Conservation (phyloP, 1,284 basidiomycete genomes). For the Rhizoctonia solani region DNA sequence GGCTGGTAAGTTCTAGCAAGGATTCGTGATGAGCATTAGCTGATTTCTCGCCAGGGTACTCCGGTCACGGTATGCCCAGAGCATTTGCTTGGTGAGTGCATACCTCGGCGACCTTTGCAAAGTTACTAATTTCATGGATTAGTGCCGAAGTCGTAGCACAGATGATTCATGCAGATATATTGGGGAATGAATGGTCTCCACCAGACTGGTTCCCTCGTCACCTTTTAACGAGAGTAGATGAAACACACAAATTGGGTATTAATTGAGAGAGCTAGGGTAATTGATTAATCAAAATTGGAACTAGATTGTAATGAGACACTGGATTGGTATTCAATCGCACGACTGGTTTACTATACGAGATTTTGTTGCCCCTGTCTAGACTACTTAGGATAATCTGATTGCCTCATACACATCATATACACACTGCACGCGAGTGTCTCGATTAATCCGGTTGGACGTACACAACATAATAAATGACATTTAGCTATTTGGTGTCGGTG, state of each 20-base stretch:
- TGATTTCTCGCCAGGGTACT: not conserved
- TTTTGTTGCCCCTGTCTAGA: too few relatives aligned
- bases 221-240: constrained; percentile 8
- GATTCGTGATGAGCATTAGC: not conserved
- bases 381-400: too few relatives aligned
- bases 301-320: not conserved
- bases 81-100: constrained; percentile 67
- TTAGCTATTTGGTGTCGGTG: not conserved
- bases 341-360: too few relatives aligned
- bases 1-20: constrained; percentile 75
- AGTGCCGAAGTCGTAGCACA: constrained; percentile 69
- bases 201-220: constrained; percentile 64
- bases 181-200: constrained; percentile 52
- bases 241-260: not conserved
- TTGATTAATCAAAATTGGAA: not conserved
- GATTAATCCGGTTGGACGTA: too few relatives aligned
- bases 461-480: not conserved
- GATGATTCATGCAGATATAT: constrained; percentile 64
- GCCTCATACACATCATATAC: too few relatives aligned
- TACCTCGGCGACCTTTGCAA: constrained; percentile 20
- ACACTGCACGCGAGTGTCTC: too few relatives aligned
- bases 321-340: too few relatives aligned
- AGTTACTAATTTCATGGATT: constrained; percentile 10
- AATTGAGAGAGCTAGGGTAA: not conserved
- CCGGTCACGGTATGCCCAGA: constrained; percentile 60